Conservation (phyloP, 495 filamentous ascomycete genomes). For the Tuber borchii region DNA sequence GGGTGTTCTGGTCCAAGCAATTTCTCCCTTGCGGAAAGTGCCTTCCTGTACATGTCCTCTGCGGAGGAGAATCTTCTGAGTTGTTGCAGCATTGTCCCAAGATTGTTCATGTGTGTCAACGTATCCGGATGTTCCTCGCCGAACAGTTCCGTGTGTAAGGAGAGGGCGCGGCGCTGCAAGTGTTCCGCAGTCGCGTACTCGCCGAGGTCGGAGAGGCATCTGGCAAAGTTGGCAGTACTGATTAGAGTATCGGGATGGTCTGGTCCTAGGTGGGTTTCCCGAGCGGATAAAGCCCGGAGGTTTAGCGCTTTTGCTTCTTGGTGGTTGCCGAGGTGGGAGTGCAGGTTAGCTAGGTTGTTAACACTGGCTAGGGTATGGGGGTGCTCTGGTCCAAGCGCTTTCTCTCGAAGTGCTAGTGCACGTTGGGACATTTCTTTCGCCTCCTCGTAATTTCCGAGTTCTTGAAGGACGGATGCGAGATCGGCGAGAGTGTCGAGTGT, state of each 20-base stretch:
- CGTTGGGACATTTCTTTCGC: constrained; percentile 34
- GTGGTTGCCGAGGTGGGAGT: background rate
- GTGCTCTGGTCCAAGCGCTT: constrained; percentile 31
- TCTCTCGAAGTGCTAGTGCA: constrained; percentile 23
- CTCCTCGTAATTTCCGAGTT: constrained; percentile 32
- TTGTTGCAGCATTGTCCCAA: constrained; percentile 2
- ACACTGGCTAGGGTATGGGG: constrained; percentile 24
- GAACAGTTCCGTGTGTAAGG: constrained; percentile 17
- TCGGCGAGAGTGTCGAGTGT: constrained; percentile 26
- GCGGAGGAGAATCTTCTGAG: constrained; percentile 24
- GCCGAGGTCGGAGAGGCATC: constrained; percentile 9
- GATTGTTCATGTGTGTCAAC: constrained; percentile 15
- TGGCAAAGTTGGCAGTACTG: constrained; percentile 19
- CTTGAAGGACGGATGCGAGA: constrained; percentile 25
- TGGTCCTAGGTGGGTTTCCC: constrained; percentile 6
- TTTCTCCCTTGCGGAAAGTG: constrained; percentile 37
- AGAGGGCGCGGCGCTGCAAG: constrained; percentile 26
- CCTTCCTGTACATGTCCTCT: constrained; percentile 32
- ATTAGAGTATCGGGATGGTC: constrained; percentile 25
- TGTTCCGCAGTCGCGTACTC: constrained; percentile 34
- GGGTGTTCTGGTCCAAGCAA: constrained; percentile 40
- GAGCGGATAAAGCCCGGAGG: background rate
- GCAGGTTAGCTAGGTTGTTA: background rate
- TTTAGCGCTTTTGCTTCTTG: background rate
- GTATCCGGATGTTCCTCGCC: constrained; percentile 30